These are phyloP conservation scores for Amauroascus niger DNA, from an alignment of 2,329 filamentous ascomycete genomes.

Conservation along the genomic window DNA sequence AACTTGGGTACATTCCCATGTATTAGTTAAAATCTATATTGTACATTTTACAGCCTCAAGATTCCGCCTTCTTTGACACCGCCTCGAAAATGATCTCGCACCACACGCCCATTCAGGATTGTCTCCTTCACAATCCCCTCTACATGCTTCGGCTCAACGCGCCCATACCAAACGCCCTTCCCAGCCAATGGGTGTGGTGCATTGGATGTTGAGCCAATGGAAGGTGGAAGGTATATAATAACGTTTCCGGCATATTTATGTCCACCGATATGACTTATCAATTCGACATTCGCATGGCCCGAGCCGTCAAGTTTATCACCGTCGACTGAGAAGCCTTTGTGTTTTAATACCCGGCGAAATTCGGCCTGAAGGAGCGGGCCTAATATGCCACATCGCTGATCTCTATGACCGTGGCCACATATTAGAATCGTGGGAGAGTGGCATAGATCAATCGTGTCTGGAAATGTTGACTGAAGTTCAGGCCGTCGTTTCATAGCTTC, in stretches of 20 bases:
- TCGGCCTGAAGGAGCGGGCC: conserved; percentile 62
- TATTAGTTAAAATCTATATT: not conserved
- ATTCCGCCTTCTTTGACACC: conserved; percentile 71
- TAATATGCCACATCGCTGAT: conserved; percentile 70
- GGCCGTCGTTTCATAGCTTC: conserved; percentile 40
- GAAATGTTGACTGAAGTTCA: conserved; percentile 41
- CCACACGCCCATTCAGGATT: conserved; percentile 74
- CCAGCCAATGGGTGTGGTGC: conserved; percentile 26
- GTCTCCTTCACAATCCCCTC: conserved; percentile 84
- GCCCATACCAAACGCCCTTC: conserved; percentile 68
- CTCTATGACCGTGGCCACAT: conserved; percentile 76
- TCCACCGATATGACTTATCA: conserved; percentile 76
- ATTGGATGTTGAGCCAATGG: conserved; percentile 19
- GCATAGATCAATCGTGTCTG: conserved; percentile 56
- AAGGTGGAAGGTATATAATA: conserved; percentile 60
- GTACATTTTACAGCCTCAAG: conserved; percentile 46
- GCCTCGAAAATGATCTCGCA: conserved; percentile 71
- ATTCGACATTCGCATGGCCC: conserved; percentile 32
- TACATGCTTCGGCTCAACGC: conserved; percentile 74
- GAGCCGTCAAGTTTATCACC: conserved; percentile 23
- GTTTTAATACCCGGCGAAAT: conserved; percentile 47
- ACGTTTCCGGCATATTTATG: conserved; percentile 95
- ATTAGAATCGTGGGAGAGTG: conserved; percentile 55
- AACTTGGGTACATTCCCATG: not conserved
- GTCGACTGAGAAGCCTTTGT: conserved; percentile 23